Percentiles rank a stretch among this genome's conserved stretches.
Evolutionary conservation across 257 asterid genomes (phyloP).

Genomic region (Solanum pennellii): DNA sequence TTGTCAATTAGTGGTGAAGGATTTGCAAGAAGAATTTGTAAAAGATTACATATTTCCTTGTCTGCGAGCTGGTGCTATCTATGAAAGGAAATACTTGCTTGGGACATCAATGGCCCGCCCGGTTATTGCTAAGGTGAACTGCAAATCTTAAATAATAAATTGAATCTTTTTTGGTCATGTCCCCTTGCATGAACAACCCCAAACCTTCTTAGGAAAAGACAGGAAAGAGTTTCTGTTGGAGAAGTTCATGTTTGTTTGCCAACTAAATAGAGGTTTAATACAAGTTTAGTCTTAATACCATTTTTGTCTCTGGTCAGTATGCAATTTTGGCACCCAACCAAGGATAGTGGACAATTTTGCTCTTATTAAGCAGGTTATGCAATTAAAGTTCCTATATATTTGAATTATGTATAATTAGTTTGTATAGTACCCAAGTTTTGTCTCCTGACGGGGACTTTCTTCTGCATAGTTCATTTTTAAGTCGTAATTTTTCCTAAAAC

Average conservation of each 20-base stretch:
- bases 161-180: neutral
- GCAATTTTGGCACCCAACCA: neutral
- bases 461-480: neutral
- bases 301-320: neutral
- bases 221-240: neutral
- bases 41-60: slow-evolving; percentile 87
- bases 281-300: neutral
- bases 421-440: neutral
- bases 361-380: neutral
- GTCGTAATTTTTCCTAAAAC: neutral
- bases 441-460: neutral
- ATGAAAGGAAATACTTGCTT: slow-evolving; percentile 88
- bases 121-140: slow-evolving; percentile 84
- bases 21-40: slow-evolving; percentile 89
- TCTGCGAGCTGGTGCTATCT: slow-evolving; percentile 88
- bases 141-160: neutral
- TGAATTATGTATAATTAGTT: neutral
- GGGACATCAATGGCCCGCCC: slow-evolving; percentile 99
- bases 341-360: neutral
- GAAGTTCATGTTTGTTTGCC: neutral
- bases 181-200: neutral
- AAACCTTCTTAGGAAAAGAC: neutral
- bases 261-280: neutral
- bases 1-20: slow-evolving; percentile 90
- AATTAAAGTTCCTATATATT: neutral